Base-by-base conservation (phyloP, 129 eudicot species). In the Cynara cardunculus region DNA sequence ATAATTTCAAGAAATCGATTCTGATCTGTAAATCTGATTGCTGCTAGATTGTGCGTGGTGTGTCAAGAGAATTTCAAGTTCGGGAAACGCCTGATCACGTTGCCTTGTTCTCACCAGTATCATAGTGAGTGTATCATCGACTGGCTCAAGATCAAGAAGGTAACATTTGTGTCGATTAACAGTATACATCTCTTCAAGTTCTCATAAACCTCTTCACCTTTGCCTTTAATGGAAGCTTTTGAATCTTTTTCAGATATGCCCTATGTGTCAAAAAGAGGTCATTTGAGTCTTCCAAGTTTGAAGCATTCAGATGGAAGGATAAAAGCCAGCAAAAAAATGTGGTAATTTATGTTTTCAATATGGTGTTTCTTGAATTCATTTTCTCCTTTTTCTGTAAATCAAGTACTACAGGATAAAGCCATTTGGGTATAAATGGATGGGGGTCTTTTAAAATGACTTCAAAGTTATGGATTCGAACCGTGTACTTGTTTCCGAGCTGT, bases 41-140 rank as follows among this genome's bases (percentile, higher is more conserved):
- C 8, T 68, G 75, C 24, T 56, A 93, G 98, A 65, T n/a, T n/a
- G n/a, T 93, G 98, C 76, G 91, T 80, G 56, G 85, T 93, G 82
- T 93, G 98, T 81, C 84, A 71, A 53, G 74, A 80, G 46, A 84
- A 21, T 64, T 91, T 82, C 81, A 86, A 61, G 74, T 84, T 76
- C 25, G 91, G 93, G 67, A 84, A 80, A 75, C 81, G 71, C 24
- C 13, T 93, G 83, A 88, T 74, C 73, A 86, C 73, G 44, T 83
- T 93, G 88, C 96, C 96, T 74, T 93, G 98, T 78, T 71, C 69
- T 3, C 98, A 93, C 84, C 84, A 66, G 39, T 93, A 89, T 85
- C 98, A 93, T 78, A 72, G 89, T 19, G 70, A 85, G 34, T 93
- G 98, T 79, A 91, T 93, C 76, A 77, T 35, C 11, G 72, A 81